Base-by-base conservation (phyloP, 805 yeast genomes). In the Starmerella potacharoeniae region DNA sequence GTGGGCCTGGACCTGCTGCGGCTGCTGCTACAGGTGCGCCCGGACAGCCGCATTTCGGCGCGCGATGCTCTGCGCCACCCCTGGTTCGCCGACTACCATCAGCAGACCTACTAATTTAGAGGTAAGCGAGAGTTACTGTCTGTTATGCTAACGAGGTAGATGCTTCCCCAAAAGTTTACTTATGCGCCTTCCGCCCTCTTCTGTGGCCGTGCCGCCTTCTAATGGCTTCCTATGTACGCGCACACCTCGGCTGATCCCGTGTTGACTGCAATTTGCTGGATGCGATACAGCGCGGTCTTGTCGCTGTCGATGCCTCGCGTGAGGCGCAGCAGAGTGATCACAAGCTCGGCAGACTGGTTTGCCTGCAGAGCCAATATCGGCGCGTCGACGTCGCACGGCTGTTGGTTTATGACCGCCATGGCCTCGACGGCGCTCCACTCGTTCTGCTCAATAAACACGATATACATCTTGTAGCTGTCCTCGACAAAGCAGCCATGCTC, bases 41-140 rank as follows among this genome's bases (percentile, higher is more conserved):
- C 83, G 1, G 82, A 78, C 57, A 67, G 68, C 57, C 69, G 83
- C 52, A 70, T 79, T 11, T 69, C 77, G 30, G 82, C 82, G 5
- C 69, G 74, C 39, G 79, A 75, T 57, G 80, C 82, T 4, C 65
- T 79, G 55, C 75, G 73, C 56, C 82, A 84, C 66, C 85, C 87
- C 10, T 82, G 95, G 95, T 86, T 87, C 67, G 83, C 81, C 54
- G 95, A 87, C 63, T 82, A 41, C 46, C 56, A 46, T 17, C 30
- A 44, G 3, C 48, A 58, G 42, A 51, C 40, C 22, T 52, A 44
- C 49, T n/a, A 33, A 31, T 28, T 44, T 16, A 16, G 14, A 8
- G n/a, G 10, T 11, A 37, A 13, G 14, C 6, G 29, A 17, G 29
- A 40, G 13, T 11, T 14, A 40, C 29, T 16, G 29, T 40, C 43